Evolutionary conservation across 257 asterid species (phyloP).

Genomic region (Forsythia suspensa): DNA sequence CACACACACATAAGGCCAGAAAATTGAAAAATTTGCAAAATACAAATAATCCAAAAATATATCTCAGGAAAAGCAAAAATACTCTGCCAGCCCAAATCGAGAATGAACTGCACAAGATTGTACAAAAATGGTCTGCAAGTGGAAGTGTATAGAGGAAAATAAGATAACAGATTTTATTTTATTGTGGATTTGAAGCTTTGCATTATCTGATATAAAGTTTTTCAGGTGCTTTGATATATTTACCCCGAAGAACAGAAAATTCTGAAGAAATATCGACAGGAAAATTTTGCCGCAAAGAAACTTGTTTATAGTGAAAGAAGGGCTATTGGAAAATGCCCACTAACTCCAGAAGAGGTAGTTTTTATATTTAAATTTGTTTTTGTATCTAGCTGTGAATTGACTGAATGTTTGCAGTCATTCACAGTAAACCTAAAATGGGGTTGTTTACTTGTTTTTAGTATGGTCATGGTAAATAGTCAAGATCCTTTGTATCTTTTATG

Average conservation of each 20-base stretch:
- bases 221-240: constrained; percentile 93
- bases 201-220: constrained; percentile 19
- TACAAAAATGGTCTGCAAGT: background rate
- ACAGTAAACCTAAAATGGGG: background rate
- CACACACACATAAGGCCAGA: background rate
- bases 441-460: background rate
- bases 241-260: constrained; percentile 67
- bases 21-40: too few relatives aligned
- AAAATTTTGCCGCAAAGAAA: constrained; percentile 81
- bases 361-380: constrained; percentile 8
- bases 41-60: background rate
- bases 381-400: constrained; percentile 25
- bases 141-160: constrained; percentile 13
- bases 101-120: background rate
- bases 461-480: background rate
- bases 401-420: constrained; percentile 65
- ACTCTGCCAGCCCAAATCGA: background rate
- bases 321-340: constrained; percentile 96
- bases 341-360: constrained; percentile 95
- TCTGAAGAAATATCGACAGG: constrained; percentile 67
- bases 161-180: constrained; percentile 3
- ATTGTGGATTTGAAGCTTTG: constrained; percentile 11
- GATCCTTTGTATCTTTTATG: constrained; percentile 4
- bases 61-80: background rate
- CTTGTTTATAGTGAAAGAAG: constrained; percentile 87